Base-by-base conservation (phyloP, 1,284 basidiomycete genomes). In the Austroboletus niveus region DNA sequence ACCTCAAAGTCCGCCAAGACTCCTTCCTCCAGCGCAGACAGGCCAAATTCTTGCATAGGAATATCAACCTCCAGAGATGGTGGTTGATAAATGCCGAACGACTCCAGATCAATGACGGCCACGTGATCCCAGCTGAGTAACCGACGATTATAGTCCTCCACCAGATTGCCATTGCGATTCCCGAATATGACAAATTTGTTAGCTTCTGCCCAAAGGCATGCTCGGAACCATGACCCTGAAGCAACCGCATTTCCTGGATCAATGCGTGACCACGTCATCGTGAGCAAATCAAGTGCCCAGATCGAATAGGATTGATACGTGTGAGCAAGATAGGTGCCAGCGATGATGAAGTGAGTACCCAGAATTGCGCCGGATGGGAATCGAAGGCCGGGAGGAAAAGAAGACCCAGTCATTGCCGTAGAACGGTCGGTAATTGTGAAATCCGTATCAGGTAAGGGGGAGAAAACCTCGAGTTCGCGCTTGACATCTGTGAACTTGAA, bases 341-440 rank as follows among this genome's bases (percentile, higher is more conserved):
- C 90, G 47, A 95, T 85, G 64, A 95, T 87, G 62, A 97, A 82
- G 69, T 94, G 85, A 38, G 82, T 85, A 29, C 94, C 94, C 20
- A 96, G 76, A 56, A 96, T 85, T 35, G 91, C 90, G 20, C 94
- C 94, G 0, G 92, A 90, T 8, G 94, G 94, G 72, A 98, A 98
- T 9, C 94, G 87, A 45, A 97, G 80, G 14, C 94, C 94, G 0
- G 93, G 94, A 29, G 94, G 94, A 57, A 93, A 87, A 2, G 82
- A 80, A 6, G 80, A 73, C 7, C 89, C 86, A 15, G 80, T 80
- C 83, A 91, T 92, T 24, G 85, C 74, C 20, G 78, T 70, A n/a
- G 91, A 93, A 20, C 84, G 81, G 68, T 93, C 84, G 57, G 81
- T 75, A 58, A 92, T 78, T 17, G 79, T 77, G 65, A 87, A 89